Conservation (phyloP, 352 stramenopile species). For the Phytophthora sp. region DNA sequence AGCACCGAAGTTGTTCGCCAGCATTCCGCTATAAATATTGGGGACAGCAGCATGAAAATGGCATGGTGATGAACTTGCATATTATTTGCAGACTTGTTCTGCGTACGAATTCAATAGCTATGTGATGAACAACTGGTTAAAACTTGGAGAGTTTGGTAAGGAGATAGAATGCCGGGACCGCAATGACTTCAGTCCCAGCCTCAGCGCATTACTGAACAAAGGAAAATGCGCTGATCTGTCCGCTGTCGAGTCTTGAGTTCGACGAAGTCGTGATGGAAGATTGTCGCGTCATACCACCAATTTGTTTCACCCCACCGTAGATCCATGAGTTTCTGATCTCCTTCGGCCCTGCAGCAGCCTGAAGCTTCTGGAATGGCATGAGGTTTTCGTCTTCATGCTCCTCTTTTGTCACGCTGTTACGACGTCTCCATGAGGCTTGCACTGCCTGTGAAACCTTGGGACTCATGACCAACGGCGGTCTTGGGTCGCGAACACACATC, state of each 20-base stretch:
- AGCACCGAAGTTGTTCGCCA: too few species aligned
- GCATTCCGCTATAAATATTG: conserved; percentile 29
- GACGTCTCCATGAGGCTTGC: conserved; percentile 48
- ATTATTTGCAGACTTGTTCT: conserved; percentile 13
- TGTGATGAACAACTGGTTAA: conserved; percentile 2
- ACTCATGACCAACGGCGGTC: conserved; percentile 29
- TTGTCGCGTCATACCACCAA: conserved; percentile 1
- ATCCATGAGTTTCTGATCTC: conserved; percentile 17
- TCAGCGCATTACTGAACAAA: conserved; percentile 30
- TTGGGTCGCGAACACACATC: background rate
- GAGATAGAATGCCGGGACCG: background rate
- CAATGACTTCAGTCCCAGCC: background rate
- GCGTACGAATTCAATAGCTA: too few species aligned
- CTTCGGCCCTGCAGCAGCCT: background rate
- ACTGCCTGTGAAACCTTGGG: conserved; percentile 48
- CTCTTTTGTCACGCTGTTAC: conserved; percentile 29
- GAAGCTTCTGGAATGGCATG: conserved; percentile 42
- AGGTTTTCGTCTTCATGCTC: conserved; percentile 27
- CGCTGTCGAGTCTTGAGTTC: conserved; percentile 24
- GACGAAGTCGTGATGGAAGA: conserved; percentile 21
- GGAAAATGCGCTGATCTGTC: conserved; percentile 30
- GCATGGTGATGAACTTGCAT: conserved; percentile 11
- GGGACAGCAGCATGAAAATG: background rate
- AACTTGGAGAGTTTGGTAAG: background rate
- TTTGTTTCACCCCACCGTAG: background rate